These are phyloP conservation scores for Sanghuangporus weigelae DNA, from an alignment of 1,284 basidiomycete species.

Conservation along the genomic window DNA sequence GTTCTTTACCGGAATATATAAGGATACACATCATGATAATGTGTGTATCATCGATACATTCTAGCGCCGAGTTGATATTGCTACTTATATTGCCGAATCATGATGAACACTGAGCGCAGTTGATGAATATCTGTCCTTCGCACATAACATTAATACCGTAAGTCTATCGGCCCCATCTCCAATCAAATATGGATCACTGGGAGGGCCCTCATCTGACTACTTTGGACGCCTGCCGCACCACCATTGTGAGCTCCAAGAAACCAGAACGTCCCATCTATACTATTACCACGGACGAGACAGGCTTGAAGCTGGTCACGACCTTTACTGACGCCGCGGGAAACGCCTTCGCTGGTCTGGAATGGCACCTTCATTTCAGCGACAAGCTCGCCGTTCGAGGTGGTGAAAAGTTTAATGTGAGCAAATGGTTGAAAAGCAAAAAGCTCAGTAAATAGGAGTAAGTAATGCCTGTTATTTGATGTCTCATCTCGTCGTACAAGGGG, in stretches of 20 bases:
- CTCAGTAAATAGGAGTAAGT: not conserved
- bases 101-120: too few species aligned
- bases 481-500: not conserved
- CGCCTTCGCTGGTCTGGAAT: not conserved
- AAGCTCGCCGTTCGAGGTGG: not conserved
- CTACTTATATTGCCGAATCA: too few species aligned
- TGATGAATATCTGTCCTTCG: too few species aligned
- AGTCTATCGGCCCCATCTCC: too few species aligned
- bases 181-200: not conserved
- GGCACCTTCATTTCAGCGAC: not conserved
- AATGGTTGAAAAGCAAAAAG: conserved; percentile 4
- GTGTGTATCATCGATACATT: too few species aligned
- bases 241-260: not conserved
- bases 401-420: not conserved
- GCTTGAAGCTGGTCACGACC: not conserved
- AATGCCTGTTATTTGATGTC: not conserved
- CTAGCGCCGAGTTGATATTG: too few species aligned
- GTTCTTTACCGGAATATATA: too few species aligned
- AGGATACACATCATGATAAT: too few species aligned
- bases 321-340: not conserved
- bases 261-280: not conserved
- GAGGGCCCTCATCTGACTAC: not conserved
- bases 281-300: conserved; percentile 3
- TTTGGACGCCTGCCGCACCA: conserved; percentile 7
- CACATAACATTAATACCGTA: too few species aligned